Conservation (phyloP, 1,284 basidiomycete genomes). For the Austroboletus niveus region DNA sequence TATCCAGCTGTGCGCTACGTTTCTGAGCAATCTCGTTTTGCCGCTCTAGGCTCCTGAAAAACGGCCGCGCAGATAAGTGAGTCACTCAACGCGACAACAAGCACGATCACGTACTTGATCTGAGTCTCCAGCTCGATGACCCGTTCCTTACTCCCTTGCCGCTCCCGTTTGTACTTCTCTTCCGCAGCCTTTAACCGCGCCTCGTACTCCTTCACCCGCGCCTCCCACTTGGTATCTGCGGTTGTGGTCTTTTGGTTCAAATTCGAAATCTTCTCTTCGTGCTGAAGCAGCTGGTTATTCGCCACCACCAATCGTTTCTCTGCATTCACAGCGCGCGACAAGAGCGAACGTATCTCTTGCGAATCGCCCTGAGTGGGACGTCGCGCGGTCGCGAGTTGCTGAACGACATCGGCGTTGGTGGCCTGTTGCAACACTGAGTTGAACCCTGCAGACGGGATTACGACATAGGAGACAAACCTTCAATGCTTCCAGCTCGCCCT, state of each 20-base stretch:
- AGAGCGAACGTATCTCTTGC: slow-evolving; percentile 70
- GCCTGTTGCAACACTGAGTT: slow-evolving; percentile 40
- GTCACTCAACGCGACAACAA: slow-evolving; percentile 22
- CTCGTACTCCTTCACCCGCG: slow-evolving; percentile 90
- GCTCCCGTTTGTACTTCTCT: slow-evolving; percentile 92
- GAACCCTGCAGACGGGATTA: neutral
- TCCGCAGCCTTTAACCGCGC: slow-evolving; percentile 79
- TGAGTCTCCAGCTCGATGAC: slow-evolving; percentile 66
- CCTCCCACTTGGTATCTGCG: slow-evolving; percentile 89
- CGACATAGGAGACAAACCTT: slow-evolving; percentile 50
- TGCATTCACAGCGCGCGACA: slow-evolving; percentile 72
- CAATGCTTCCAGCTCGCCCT: slow-evolving; percentile 85
- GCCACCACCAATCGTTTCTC: slow-evolving; percentile 82
- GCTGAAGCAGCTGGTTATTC: slow-evolving; percentile 76
- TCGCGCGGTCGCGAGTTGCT: slow-evolving; percentile 68
- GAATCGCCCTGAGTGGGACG: slow-evolving; percentile 66
- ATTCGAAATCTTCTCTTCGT: slow-evolving; percentile 79
- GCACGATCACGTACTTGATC: slow-evolving; percentile 49
- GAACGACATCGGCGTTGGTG: slow-evolving; percentile 73
- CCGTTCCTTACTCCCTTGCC: slow-evolving; percentile 92
- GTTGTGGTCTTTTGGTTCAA: slow-evolving; percentile 67
- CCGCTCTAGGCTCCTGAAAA: slow-evolving; percentile 59
- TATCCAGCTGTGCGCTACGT: slow-evolving; percentile 61
- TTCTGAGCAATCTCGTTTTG: slow-evolving; percentile 72
- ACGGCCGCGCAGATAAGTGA: slow-evolving; percentile 7